Evolutionary conservation across 768 basidiomycete genomes (phyloP), one percentile per base, ranked within the genome.

Genomic region (Boletus speciosus): DNA sequence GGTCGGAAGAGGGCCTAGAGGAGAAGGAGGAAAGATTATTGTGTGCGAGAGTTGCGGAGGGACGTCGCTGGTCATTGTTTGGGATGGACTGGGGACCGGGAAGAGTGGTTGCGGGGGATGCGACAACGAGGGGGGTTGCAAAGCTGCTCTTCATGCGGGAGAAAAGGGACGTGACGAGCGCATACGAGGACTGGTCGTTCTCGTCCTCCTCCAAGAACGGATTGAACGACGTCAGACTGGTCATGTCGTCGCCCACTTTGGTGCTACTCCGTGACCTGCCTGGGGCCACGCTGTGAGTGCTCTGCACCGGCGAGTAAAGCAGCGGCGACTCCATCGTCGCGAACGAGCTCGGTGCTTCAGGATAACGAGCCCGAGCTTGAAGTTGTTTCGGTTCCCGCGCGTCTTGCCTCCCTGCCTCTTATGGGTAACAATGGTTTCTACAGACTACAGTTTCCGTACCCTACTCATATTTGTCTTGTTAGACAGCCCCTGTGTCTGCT

Each of bases 181-280:
- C 85, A 67, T 91, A 92, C 15, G 89, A 92, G 8, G 90, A 87
- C 62, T 90, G 86, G 60, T 93, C 91, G 66, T 90, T 82, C 70
- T 93, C 92, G 66, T 93, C 91, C 67, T 94, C 93, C 66, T 92
- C 90, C n/a, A 88, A 84, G 74, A 93, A 94, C 6, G 90, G 90
- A 67, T 93, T 93, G 78, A 88, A 92, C 47, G 89, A 89, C 29
- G 93, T 94, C 52, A 94, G 73, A 64, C 84, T 82, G 42, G 80
- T 79, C 41, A 85, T 78, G 75, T 90, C 90, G 47, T 85, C 76
- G 19, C 57, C 68, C 9, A 74, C 68, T 62, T 79, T 84, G 32
- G 80, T 78, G 68, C 78, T 84, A 69, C 82, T 84, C 60, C 83
- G 78, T 12, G 86, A 86, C 64, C 84, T 75, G 1, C 79, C 81